A percentile compares a stretch with the other conserved stretches of the same genome.
Evolutionary conservation across 2,329 filamentous ascomycete species (phyloP).

Genomic region (Sclerotinia spermophila): DNA sequence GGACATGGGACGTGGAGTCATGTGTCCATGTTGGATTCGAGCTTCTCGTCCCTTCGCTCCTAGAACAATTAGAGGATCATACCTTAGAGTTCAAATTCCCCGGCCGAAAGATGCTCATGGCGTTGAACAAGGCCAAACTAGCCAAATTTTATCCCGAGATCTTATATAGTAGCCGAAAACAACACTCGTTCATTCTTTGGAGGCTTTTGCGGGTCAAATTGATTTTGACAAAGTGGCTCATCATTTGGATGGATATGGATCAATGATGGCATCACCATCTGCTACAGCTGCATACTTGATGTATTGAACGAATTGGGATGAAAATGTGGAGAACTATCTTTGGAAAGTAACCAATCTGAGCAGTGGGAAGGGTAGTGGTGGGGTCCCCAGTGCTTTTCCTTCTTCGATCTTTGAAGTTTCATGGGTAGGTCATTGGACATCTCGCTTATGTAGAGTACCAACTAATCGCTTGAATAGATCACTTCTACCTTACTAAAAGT

Average conservation of each 20-base stretch:
- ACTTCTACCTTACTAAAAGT: no score
- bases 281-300: neutral
- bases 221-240: neutral
- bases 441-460: no score
- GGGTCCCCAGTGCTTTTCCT: no score
- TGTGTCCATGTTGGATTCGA: constrained; percentile 16
- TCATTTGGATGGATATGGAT: neutral
- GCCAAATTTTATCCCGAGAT: constrained; percentile 32
- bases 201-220: neutral
- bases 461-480: no score
- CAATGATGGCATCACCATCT: rapidly evolving
- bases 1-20: constrained; percentile 1
- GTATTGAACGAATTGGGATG: no score
- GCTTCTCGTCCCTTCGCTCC: constrained; percentile 4
- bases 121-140: constrained; percentile 35
- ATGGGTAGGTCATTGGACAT: no score
- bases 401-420: no score
- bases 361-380: no score
- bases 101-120: constrained; percentile 7
- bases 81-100: neutral
- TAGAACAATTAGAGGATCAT: neutral
- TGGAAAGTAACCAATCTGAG: no score
- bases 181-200: constrained; percentile 37
- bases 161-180: constrained; percentile 32
- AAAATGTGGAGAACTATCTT: no score